Percentiles rank a stretch among this genome's conserved stretches.
Evolutionary conservation across 2,329 filamentous ascomycete species (phyloP).

Genomic region (Blastomyces percursus): DNA sequence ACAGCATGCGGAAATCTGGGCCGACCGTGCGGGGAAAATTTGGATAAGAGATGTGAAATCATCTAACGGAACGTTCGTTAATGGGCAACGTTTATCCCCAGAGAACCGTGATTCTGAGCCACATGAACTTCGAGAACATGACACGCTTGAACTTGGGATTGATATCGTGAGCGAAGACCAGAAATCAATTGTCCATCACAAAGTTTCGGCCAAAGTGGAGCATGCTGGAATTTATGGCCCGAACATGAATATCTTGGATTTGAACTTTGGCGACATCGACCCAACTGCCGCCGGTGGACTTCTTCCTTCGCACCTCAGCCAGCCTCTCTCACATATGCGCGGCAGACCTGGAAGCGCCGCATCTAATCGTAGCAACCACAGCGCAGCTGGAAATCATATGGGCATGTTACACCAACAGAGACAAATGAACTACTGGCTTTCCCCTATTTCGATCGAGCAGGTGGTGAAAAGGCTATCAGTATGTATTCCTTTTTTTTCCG

Average conservation of each 20-base stretch:
- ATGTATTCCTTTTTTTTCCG: slow-evolving; percentile 19
- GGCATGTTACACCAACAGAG: slow-evolving; percentile 58
- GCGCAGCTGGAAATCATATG: slow-evolving; percentile 45
- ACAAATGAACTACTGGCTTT: slow-evolving; percentile 70
- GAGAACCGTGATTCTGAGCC: slow-evolving; percentile 96
- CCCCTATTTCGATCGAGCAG: slow-evolving; percentile 84
- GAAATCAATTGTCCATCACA: slow-evolving; percentile 96
- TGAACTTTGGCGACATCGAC: slow-evolving; percentile 88
- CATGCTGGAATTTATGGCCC: slow-evolving; percentile 71
- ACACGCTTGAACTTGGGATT: slow-evolving; percentile 89
- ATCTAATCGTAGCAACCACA: slow-evolving; percentile 47
- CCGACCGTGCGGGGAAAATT: slow-evolving; percentile 72
- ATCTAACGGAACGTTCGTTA: slow-evolving; percentile 97
- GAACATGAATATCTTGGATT: slow-evolving; percentile 62
- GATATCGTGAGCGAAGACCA: slow-evolving; percentile 98
- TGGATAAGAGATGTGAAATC: slow-evolving; percentile 97
- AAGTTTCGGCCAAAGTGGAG: slow-evolving; percentile 93
- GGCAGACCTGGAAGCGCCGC: slow-evolving; percentile 58
- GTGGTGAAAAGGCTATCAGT: slow-evolving; percentile 81
- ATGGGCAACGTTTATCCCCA: slow-evolving; percentile 75
- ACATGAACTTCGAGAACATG: slow-evolving; percentile 80
- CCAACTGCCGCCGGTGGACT: slow-evolving; percentile 60
- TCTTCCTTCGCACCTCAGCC: slow-evolving; percentile 57
- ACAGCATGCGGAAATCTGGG: slow-evolving; percentile 94
- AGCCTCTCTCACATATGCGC: slow-evolving; percentile 54